Evolutionary conservation across 768 basidiomycete species (phyloP).

Genomic region (Tricholoma saponaceum): DNA sequence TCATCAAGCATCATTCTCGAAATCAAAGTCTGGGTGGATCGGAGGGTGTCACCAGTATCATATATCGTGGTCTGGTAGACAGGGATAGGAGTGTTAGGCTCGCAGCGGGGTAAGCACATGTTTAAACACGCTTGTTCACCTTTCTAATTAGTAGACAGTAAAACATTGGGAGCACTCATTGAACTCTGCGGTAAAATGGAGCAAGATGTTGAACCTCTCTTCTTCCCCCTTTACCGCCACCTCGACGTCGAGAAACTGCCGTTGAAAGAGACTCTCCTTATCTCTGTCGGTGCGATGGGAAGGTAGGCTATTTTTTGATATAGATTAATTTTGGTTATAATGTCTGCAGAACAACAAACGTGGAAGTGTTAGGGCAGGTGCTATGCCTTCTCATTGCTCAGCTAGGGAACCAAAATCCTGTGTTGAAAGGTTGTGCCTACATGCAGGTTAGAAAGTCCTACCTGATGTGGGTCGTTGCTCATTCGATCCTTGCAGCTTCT

Average conservation of each 20-base stretch:
- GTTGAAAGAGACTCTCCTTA: slow-evolving; percentile 59
- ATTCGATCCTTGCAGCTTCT: slow-evolving; percentile 41
- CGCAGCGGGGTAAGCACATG: slow-evolving; percentile 58
- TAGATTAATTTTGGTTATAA: slow-evolving; percentile 1
- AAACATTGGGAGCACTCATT: slow-evolving; percentile 45
- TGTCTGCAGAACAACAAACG: slow-evolving; percentile 38
- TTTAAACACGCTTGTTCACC: neutral
- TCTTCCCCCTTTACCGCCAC: slow-evolving; percentile 42
- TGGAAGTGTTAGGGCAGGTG: slow-evolving; percentile 52
- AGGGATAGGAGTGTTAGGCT: slow-evolving; percentile 57
- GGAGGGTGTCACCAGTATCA: slow-evolving; percentile 30
- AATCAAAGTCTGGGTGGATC: slow-evolving; percentile 25
- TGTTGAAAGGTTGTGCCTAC: slow-evolving; percentile 65
- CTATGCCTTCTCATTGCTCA: slow-evolving; percentile 62
- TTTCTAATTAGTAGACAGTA: slow-evolving; percentile 26
- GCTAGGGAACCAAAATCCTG: slow-evolving; percentile 62
- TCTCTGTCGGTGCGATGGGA: slow-evolving; percentile 57
- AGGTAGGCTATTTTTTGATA: slow-evolving; percentile 28
- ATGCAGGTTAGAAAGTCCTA: slow-evolving; percentile 48
- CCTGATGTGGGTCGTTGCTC: neutral
- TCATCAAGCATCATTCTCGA: slow-evolving; percentile 40
- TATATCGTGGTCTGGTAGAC: slow-evolving; percentile 49
- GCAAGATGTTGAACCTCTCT: slow-evolving; percentile 34
- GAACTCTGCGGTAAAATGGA: slow-evolving; percentile 30
- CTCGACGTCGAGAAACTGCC: slow-evolving; percentile 43